Percentiles rank a stretch among this genome's conserved stretches.
These are phyloP conservation scores for Solanum hybrid DNA, from an alignment of 305 asterid genomes.

Conservation along the genomic window DNA sequence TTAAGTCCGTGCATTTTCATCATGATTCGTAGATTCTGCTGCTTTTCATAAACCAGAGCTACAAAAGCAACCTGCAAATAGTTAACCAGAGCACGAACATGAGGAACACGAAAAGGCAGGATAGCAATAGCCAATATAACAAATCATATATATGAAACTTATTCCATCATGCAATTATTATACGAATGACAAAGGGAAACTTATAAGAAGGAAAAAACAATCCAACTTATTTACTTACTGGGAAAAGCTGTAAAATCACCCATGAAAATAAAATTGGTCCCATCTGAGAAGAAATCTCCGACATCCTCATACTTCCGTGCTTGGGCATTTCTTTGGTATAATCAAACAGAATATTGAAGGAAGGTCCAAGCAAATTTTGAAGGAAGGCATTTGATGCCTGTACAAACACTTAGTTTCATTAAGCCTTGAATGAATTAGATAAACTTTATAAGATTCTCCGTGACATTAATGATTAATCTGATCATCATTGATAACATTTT, in stretches of 20 bases:
- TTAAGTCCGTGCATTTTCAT: conserved; percentile 32
- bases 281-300: neutral
- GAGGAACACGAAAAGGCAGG: neutral
- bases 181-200: neutral
- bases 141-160: neutral
- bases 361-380: conserved; percentile 6
- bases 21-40: conserved; percentile 21
- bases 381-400: conserved; percentile 25
- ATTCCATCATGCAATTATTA: neutral
- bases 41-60: conserved; percentile 23
- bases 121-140: neutral
- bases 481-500: neutral
- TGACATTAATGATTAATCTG: neutral
- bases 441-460: neutral
- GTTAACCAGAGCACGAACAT: conserved; percentile 7
- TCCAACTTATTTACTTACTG: conserved; percentile 2
- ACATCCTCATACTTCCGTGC: neutral
- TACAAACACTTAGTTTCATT: neutral
- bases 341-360: conserved; percentile 4
- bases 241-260: conserved; percentile 13
- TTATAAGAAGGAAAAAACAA: neutral
- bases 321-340: conserved; percentile 19
- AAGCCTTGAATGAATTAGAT: neutral
- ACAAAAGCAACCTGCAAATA: neutral
- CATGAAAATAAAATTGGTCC: conserved; percentile 6